Evolutionary conservation across 2,329 filamentous ascomycete species (phyloP).

Genomic region (Epichloe amarillans): DNA sequence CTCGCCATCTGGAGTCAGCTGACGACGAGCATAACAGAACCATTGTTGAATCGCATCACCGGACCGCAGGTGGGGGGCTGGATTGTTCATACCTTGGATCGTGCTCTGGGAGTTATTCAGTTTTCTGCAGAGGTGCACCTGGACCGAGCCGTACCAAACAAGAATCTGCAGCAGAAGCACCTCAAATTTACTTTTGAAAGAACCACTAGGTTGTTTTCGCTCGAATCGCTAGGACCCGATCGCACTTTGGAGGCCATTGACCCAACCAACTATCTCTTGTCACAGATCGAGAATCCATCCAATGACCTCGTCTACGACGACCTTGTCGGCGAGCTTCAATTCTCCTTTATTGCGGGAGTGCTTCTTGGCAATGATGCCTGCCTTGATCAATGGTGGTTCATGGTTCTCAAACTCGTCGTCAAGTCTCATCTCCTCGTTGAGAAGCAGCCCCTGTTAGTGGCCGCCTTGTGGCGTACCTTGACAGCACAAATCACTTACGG

Average conservation of each 20-base stretch:
- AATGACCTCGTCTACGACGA: slow-evolving; percentile 23
- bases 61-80: slow-evolving; percentile 30
- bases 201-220: slow-evolving; percentile 27
- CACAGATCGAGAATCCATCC: slow-evolving; percentile 21
- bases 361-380: slow-evolving; percentile 45
- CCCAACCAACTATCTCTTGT: slow-evolving; percentile 32
- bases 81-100: slow-evolving; percentile 40
- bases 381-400: slow-evolving; percentile 49
- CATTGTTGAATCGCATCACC: slow-evolving; percentile 33
- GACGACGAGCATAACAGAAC: slow-evolving; percentile 32
- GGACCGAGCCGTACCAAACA: slow-evolving; percentile 23
- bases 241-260: slow-evolving; percentile 33
- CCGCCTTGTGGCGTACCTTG: slow-evolving; percentile 34
- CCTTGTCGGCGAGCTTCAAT: slow-evolving; percentile 46
- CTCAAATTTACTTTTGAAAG: slow-evolving; percentile 36
- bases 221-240: slow-evolving; percentile 21
- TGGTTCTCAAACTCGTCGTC: slow-evolving; percentile 37
- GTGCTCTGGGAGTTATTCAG: slow-evolving; percentile 29
- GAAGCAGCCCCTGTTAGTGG: slow-evolving; percentile 29
- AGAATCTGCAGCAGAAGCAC: slow-evolving; percentile 23
- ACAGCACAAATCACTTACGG: slow-evolving; percentile 43
- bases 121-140: slow-evolving; percentile 27
- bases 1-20: slow-evolving; percentile 37
- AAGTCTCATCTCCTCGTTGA: slow-evolving; percentile 33
- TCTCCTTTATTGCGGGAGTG: slow-evolving; percentile 43